Percentiles rank a stretch among this genome's conserved stretches.
Conservation (phyloP, 768 basidiomycete species). For the Clavulina sp. region DNA sequence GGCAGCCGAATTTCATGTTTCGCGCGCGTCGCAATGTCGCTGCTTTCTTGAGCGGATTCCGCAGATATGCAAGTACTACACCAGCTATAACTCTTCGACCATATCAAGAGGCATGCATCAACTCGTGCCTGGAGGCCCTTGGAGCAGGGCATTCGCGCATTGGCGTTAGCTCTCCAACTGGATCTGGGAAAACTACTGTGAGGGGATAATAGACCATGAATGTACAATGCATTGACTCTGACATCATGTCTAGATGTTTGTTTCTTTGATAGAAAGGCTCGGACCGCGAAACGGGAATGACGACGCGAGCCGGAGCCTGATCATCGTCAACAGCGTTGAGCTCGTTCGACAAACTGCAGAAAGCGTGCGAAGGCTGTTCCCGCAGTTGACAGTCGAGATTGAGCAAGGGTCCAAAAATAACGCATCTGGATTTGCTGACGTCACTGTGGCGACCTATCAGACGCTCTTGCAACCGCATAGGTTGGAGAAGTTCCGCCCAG, state of each 20-base stretch:
- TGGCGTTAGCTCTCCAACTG: conserved; percentile 73
- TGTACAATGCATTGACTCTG: no score
- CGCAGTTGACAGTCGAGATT: conserved; percentile 70
- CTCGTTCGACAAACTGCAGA: conserved; percentile 72
- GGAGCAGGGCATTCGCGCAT: conserved; percentile 50
- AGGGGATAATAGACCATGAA: no score
- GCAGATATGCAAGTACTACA: background rate
- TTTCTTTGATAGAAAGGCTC: conserved; percentile 57
- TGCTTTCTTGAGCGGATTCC: no score
- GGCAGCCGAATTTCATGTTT: no score
- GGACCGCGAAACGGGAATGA: conserved; percentile 26
- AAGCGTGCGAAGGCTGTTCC: conserved; percentile 48
- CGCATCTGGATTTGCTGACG: conserved; percentile 67
- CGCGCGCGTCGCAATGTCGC: no score
- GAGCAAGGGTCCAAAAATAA: conserved; percentile 68
- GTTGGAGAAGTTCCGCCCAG: conserved; percentile 58
- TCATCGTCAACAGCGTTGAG: conserved; percentile 81
- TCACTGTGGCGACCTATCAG: conserved; percentile 83
- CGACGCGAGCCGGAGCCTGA: conserved; percentile 40
- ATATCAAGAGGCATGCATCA: conserved; percentile 70
- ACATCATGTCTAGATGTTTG: no score
- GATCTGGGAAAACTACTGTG: conserved; percentile 77
- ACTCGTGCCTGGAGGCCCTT: conserved; percentile 59
- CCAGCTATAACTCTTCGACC: conserved; percentile 29
- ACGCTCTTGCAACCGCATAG: conserved; percentile 50